Percentiles rank a stretch among this genome's conserved stretches.
These are phyloP conservation scores for Berkeleyomyces basicola DNA, from an alignment of 2,329 filamentous ascomycete species.

Conservation along the genomic window DNA sequence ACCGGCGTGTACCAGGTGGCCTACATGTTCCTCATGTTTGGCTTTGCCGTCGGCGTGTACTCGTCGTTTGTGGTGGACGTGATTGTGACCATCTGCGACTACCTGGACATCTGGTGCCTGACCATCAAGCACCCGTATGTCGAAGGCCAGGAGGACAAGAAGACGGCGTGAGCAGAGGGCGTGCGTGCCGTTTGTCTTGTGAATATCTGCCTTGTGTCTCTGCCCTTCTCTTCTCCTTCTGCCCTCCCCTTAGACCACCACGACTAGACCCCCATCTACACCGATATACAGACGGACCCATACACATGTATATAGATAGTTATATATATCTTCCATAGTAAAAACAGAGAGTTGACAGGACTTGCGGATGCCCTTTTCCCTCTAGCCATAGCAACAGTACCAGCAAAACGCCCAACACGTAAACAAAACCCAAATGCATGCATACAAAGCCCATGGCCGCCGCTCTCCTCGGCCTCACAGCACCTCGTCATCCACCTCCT, in stretches of 20 bases:
- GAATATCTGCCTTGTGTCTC: neutral
- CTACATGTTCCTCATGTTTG: constrained; percentile 78
- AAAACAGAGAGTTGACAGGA: neutral
- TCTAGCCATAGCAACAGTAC: too few relatives aligned
- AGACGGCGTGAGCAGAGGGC: constrained; percentile 19
- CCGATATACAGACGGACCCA: too few relatives aligned
- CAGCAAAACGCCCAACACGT: neutral
- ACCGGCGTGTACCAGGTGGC: constrained; percentile 73
- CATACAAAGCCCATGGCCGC: neutral
- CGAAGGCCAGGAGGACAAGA: constrained; percentile 28
- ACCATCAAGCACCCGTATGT: constrained; percentile 75
- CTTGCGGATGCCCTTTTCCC: too few relatives aligned
- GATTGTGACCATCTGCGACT: constrained; percentile 94
- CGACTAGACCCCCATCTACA: too few relatives aligned
- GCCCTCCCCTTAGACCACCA: neutral
- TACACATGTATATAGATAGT: too few relatives aligned
- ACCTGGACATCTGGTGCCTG: constrained; percentile 94
- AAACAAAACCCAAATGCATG: neutral
- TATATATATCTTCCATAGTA: neutral
- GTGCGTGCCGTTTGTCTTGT: neutral
- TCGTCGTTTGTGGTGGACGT: constrained; percentile 95
- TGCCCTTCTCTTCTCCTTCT: neutral
- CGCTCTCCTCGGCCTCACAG: constrained; percentile 19
- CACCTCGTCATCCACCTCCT: constrained; percentile 63
- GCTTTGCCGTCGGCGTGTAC: constrained; percentile 76